These are phyloP conservation scores for Russula vinacea DNA, from an alignment of 768 basidiomycete species.

Conservation along the genomic window DNA sequence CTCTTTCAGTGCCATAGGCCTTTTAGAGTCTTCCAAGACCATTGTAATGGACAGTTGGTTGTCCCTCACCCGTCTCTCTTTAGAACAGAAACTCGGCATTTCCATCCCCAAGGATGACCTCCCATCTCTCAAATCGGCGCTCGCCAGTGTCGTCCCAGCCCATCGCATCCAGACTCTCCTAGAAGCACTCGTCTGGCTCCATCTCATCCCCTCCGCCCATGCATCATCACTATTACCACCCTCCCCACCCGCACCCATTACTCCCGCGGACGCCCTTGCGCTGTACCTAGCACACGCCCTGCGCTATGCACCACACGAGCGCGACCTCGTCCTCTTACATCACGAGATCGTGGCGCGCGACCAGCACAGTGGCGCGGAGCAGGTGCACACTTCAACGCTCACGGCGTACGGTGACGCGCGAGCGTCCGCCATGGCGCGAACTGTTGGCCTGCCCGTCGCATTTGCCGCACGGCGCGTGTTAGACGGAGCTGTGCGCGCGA, in stretches of 20 bases:
- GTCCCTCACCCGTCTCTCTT: conserved; percentile 40
- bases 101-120: conserved; percentile 35
- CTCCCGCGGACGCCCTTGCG: conserved; percentile 75
- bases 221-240: conserved; percentile 20
- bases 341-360: conserved; percentile 69
- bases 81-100: conserved; percentile 35
- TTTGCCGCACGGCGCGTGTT: conserved; percentile 71
- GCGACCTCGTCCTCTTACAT: conserved; percentile 82
- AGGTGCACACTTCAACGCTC: conserved; percentile 65
- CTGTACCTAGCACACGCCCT: conserved; percentile 67
- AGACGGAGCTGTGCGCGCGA: conserved; percentile 48
- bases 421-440: conserved; percentile 84
- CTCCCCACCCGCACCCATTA: conserved; percentile 29
- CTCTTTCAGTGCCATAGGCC: conserved; percentile 64
- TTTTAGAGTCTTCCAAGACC: conserved; percentile 48
- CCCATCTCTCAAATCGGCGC: conserved; percentile 38
- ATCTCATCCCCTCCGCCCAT: conserved; percentile 30
- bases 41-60: conserved; percentile 42
- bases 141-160: conserved; percentile 32
- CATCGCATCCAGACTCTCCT: conserved; percentile 35
- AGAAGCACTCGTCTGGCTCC: conserved; percentile 54
- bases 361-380: conserved; percentile 34
- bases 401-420: conserved; percentile 55
- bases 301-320: conserved; percentile 63
- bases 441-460: conserved; percentile 85